Conservation (phyloP, 805 yeast species). For the Kodamaea leandrae region DNA sequence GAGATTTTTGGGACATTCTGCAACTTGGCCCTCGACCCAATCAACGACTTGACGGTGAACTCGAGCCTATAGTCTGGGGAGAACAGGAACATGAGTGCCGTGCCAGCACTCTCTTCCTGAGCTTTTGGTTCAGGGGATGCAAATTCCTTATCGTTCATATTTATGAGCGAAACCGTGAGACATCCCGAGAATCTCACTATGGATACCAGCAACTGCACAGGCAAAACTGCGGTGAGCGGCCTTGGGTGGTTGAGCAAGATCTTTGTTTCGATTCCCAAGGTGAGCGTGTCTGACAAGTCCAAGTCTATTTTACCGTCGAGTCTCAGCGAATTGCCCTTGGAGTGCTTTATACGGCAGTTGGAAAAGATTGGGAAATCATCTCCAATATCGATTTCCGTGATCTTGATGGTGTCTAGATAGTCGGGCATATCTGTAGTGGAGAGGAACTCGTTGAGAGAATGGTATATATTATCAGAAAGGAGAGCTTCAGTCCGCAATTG, state of each 20-base stretch:
- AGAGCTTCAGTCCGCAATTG: conserved; percentile 90
- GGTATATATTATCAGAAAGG: conserved; percentile 77
- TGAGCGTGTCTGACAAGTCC: conserved; percentile 80
- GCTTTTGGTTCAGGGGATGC: conserved; percentile 12
- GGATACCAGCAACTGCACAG: conserved; percentile 80
- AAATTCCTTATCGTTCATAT: conserved; percentile 39
- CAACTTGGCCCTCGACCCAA: conserved; percentile 88
- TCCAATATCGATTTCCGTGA: conserved; percentile 89
- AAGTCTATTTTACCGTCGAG: conserved; percentile 88
- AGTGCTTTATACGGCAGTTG: conserved; percentile 77
- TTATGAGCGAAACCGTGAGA: conserved; percentile 68
- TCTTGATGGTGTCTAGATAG: conserved; percentile 70
- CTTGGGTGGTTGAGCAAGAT: conserved; percentile 78
- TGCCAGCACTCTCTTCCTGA: conserved; percentile 36
- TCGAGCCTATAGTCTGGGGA: conserved; percentile 89
- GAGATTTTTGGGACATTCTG: conserved; percentile 93
- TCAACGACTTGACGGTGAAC: conserved; percentile 80
- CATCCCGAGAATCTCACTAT: conserved; percentile 90
- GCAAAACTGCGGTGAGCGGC: conserved; percentile 81
- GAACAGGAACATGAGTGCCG: conserved; percentile 84
- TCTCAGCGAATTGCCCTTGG: conserved; percentile 50
- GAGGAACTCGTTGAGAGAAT: conserved; percentile 68
- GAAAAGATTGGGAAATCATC: conserved; percentile 94
- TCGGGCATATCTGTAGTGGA: conserved; percentile 67
- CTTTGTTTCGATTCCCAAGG: conserved; percentile 81